Base-by-base conservation (phyloP, 169 alveolate genomes). In the Hepatocystis sp. region DNA sequence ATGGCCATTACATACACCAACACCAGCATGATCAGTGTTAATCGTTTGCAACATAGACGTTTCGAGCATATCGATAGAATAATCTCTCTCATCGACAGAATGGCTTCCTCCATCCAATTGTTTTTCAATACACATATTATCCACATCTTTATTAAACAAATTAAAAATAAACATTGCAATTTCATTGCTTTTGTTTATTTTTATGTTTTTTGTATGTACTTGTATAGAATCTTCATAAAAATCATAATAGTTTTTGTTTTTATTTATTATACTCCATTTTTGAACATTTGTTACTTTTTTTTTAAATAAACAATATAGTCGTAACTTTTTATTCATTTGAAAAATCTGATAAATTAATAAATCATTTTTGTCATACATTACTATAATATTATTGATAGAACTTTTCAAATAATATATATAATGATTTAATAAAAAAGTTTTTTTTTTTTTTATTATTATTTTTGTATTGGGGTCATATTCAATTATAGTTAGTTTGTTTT, bases 311-410 rank as follows among this genome's bases (percentile, higher is more conserved):
- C 23, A 19, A 44, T 42, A 15, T 2, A 71, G 21, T 58, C 15
- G 17, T 13, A 58, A 1, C 4, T 71, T 28, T 17, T 58, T 58
- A 3, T 44, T 34, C 13, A 40, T 36, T 5, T 2, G 30, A n/a
- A 71, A 25, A n/a, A 71, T 19, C 55, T 71, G 86, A 25, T 19
- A 71, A 0, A 58, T 40, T 36, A 34, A 49, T 30, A 71, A 25
- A n/a, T 71, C 17, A 28, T 28, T 49, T 21, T 56, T 63, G n/a
- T 63, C 86, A 44, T 71, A 71, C 1, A 34, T 56, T 1, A 71
- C 51, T 25, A 71, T 8, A 7, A 71, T 58, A 32, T 71, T 58
- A 30, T 71, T 55, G 8, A 15, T 30, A 7, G 40, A 28, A 32
- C 55, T 7, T 58, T 36, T 58, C 1, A 71, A 11, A 28, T 44